Evolutionary conservation across 768 basidiomycete genomes (phyloP).

Genomic region (Tylopilus subfusipes): DNA sequence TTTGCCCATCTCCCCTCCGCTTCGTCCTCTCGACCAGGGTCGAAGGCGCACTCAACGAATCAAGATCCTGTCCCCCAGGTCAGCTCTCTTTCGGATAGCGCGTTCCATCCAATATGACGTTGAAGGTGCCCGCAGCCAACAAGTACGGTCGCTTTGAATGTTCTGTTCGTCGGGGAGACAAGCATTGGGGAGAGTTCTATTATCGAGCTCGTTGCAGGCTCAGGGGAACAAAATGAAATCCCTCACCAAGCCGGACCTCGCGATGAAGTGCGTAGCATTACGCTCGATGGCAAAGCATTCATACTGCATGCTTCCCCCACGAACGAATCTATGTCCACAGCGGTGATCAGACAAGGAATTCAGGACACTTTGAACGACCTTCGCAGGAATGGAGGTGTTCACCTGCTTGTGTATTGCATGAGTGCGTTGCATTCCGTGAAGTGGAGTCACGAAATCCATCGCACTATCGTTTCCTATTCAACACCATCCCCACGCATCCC

Average conservation of each 20-base stretch:
- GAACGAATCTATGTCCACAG: constrained; percentile 1
- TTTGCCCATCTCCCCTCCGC: constrained; percentile 6
- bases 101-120: neutral
- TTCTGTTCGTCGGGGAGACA: constrained; percentile 25
- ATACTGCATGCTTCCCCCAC: constrained; percentile 4
- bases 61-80: constrained; percentile 6
- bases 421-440: constrained; percentile 5
- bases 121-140: constrained; percentile 12
- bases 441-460: constrained; percentile 15
- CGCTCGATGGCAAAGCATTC: constrained; percentile 17
- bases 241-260: neutral
- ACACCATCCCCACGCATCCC: constrained; percentile 1
- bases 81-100: neutral
- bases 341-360: neutral
- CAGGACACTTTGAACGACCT: constrained; percentile 8
- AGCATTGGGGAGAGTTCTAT: constrained; percentile 16
- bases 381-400: constrained; percentile 14
- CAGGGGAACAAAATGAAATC: neutral
- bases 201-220: constrained; percentile 15
- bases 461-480: constrained; percentile 2
- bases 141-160: constrained; percentile 7
- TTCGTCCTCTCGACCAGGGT: constrained; percentile 11
- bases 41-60: constrained; percentile 11
- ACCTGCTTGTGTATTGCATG: constrained; percentile 23
- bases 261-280: constrained; percentile 8